Percentiles rank a stretch among this genome's conserved stretches.
Evolutionary conservation across 208 protist genomes (phyloP).

Genomic region (Phytomonas sp.): DNA sequence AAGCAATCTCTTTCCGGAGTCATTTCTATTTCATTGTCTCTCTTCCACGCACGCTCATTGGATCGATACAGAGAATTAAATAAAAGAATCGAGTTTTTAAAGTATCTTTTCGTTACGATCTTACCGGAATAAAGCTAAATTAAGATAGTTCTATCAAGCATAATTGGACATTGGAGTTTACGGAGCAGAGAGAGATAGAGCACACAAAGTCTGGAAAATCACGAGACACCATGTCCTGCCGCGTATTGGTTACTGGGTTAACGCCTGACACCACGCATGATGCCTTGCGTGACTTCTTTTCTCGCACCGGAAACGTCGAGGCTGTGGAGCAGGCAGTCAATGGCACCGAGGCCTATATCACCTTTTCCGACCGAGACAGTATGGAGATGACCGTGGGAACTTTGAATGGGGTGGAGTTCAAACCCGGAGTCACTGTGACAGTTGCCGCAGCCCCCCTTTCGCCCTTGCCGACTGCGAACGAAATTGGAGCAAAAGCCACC

Average conservation of each 20-base stretch:
- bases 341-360: slow-evolving; percentile 13
- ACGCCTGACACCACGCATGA: slow-evolving; percentile 36
- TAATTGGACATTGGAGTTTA: not conserved
- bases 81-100: not conserved
- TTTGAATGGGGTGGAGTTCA: slow-evolving; percentile 24
- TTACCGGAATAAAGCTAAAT: not conserved
- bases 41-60: not conserved
- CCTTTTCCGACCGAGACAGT: slow-evolving; percentile 25
- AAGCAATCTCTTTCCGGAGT: not conserved
- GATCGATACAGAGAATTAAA: not conserved
- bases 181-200: not conserved
- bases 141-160: not conserved
- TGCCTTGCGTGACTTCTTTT: slow-evolving; percentile 60
- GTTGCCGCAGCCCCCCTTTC: not conserved
- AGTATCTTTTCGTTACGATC: not conserved
- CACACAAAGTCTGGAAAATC: not conserved
- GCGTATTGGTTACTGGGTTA: slow-evolving; percentile 37
- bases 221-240: slow-evolving; percentile 13
- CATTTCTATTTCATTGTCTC: not conserved
- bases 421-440: slow-evolving; percentile 7
- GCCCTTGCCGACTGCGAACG: slow-evolving; percentile 4
- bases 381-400: slow-evolving; percentile 30
- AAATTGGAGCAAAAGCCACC: not conserved
- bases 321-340: slow-evolving; percentile 24
- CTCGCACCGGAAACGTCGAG: slow-evolving; percentile 40